A percentile compares a stretch with the other conserved stretches of the same genome.
phyloP scores from a whole-genome alignment of 257 asterid genomes.

The Voacanga thouarsii region DNA sequence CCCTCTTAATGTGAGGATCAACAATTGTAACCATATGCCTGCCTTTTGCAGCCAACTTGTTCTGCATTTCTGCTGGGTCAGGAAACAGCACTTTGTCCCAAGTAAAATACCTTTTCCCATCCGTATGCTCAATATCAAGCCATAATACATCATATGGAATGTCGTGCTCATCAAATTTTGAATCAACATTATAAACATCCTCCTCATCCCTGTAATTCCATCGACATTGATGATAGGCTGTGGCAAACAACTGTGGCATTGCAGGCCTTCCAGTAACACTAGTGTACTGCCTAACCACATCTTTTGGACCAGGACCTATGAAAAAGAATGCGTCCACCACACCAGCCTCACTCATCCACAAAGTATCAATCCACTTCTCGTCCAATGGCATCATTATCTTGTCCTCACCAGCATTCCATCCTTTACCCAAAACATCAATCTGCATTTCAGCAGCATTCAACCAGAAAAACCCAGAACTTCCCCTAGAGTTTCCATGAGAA shows the following conservation, averaged over 20 bases:
- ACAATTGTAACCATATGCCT: constrained; percentile 96
- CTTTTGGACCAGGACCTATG: constrained; percentile 88
- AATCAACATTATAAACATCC: constrained; percentile 77
- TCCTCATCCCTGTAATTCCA: constrained; percentile 99
- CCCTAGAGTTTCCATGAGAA: constrained; percentile 77
- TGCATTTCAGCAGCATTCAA: constrained; percentile 99
- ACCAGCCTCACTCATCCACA: constrained; percentile 99
- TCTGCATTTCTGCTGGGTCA: constrained; percentile 94
- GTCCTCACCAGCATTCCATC: constrained; percentile 66
- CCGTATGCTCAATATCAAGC: constrained; percentile 98
- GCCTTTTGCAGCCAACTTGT: constrained; percentile 83
- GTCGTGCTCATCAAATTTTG: constrained; percentile 88
- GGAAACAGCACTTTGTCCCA: constrained; percentile 88
- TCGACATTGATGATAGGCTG: constrained; percentile 93
- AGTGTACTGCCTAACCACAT: constrained; percentile 83
- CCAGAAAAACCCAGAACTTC: constrained; percentile 98
- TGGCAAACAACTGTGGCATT: constrained; percentile 88
- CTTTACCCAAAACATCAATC: constrained; percentile 81
- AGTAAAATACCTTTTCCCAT: constrained; percentile 91
- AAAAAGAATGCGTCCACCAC: constrained; percentile 88
- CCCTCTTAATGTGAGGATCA: constrained; percentile 97
- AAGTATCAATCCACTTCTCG: constrained; percentile 74
- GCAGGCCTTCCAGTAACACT: constrained; percentile 84
- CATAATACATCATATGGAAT: constrained; percentile 95
- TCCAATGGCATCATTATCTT: constrained; percentile 63